Percentiles rank a stretch among this genome's conserved stretches.
Conservation (phyloP, 176 grass and related monocot species). For the Canna indica region DNA sequence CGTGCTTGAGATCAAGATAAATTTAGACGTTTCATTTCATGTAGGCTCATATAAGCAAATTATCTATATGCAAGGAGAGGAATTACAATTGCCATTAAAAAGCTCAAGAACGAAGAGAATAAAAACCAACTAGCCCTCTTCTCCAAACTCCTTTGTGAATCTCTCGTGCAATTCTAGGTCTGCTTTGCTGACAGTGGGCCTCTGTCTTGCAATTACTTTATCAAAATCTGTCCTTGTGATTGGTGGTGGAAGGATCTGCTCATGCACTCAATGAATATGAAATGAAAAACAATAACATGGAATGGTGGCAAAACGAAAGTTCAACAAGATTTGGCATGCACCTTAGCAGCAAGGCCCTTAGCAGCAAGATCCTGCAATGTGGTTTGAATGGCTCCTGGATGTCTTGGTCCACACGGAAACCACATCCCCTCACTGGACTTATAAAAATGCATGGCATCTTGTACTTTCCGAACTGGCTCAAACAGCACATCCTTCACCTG, state of each 20-base stretch:
- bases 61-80: background rate
- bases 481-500: slow-evolving; percentile 98
- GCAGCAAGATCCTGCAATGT: slow-evolving; percentile 88
- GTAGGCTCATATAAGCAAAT: background rate
- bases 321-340: background rate
- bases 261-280: background rate
- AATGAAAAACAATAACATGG: background rate
- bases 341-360: slow-evolving; percentile 71
- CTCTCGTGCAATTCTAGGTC: slow-evolving; percentile 92
- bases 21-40: background rate
- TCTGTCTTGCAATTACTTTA: slow-evolving; percentile 78
- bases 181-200: slow-evolving; percentile 83
- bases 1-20: background rate
- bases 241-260: slow-evolving; percentile 76
- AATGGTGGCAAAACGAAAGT: background rate
- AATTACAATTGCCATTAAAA: background rate
- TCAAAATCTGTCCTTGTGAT: slow-evolving; percentile 79
- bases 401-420: slow-evolving; percentile 92
- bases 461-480: slow-evolving; percentile 93
- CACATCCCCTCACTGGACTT: slow-evolving; percentile 51
- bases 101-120: background rate
- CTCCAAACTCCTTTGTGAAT: slow-evolving; percentile 96
- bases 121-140: slow-evolving; percentile 60
- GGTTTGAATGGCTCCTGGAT: slow-evolving; percentile 62
- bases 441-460: slow-evolving; percentile 93